phyloP scores from a whole-genome alignment of 2,329 filamentous ascomycete species.

The Helminthosporium solani region DNA sequence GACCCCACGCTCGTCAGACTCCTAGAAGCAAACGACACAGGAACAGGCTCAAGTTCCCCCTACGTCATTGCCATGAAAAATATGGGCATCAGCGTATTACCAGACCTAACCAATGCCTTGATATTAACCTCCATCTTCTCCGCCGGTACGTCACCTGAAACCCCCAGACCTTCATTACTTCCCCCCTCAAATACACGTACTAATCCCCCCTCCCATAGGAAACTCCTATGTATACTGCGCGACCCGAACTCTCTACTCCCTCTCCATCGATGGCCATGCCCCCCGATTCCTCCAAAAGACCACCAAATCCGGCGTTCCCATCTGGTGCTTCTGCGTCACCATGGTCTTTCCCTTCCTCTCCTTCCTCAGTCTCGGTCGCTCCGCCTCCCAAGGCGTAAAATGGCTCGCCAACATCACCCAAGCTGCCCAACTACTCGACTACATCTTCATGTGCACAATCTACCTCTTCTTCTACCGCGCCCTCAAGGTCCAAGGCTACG shows the following conservation, averaged over 20 bases:
- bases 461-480: slow-evolving; percentile 14
- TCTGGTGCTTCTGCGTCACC: slow-evolving; percentile 67
- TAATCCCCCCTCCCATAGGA: slow-evolving; percentile 7
- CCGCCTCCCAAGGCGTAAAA: slow-evolving; percentile 63
- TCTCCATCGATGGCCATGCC: slow-evolving; percentile 52
- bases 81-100: slow-evolving; percentile 52
- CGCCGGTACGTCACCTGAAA: slow-evolving; percentile 32
- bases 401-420: slow-evolving; percentile 48
- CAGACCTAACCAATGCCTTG: slow-evolving; percentile 57
- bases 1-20: slow-evolving; percentile 66
- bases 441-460: slow-evolving; percentile 13
- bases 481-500: slow-evolving; percentile 8
- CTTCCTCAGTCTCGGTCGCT: slow-evolving; percentile 68
- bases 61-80: slow-evolving; percentile 61
- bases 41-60: slow-evolving; percentile 56
- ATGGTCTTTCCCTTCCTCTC: slow-evolving; percentile 65
- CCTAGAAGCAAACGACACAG: slow-evolving; percentile 26
- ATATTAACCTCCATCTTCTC: slow-evolving; percentile 53
- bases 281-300: slow-evolving; percentile 56
- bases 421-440: slow-evolving; percentile 13
- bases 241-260: slow-evolving; percentile 50
- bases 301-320: slow-evolving; percentile 62
- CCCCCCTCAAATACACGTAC: background rate
- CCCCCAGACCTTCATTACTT: background rate
- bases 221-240: slow-evolving; percentile 47